Base-by-base conservation (phyloP, 495 filamentous ascomycete species). In the Beverwykella pulmonaria region DNA sequence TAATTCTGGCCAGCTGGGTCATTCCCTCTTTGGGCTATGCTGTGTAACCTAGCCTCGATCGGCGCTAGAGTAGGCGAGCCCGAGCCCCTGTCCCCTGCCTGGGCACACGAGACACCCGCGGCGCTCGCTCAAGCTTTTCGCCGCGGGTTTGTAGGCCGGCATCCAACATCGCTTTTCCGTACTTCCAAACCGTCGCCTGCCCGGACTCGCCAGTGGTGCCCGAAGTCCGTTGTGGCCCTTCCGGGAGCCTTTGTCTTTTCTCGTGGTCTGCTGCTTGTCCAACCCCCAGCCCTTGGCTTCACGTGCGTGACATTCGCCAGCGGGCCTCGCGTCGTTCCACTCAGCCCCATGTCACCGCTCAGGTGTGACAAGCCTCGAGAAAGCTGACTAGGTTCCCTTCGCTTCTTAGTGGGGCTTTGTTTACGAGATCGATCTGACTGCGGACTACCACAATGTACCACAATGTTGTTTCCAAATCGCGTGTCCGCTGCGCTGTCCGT, bases 81-180 rank as follows among this genome's bases (percentile, higher is more conserved):
- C 46, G 17, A 48, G 46, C 17, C 17, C 46, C 17, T n/a, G 17
- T 48, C 22, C 46, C n/a, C 26, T 20, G n/a, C n/a, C n/a, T n/a
- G n/a, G n/a, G n/a, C n/a, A n/a, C 52, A 15, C 52, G 17, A 30
- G 8, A 44, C 25, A 27, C 52, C 2, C 6, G 20, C n/a, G 57
- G 44, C 27, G 5, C 17, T 10, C 9, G n/a, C 23, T 34, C 41
- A 65, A 50, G 54, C 62, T 65, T 59, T 56, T 7, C 14, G 44
- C 46, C 34, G 47, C 62, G 53, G 62, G 62, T 39, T 50, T 65
- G 29, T 65, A 53, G 27, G 32, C 52, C 30, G 61, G 53, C 46
- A 30, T 47, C 60, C 60, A 63, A 63, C 60, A 63, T 23, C 17
- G 30, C 26, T 27, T 30, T 32, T 29, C 52, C 29, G 52, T 29